These are phyloP conservation scores for Vararia minispora DNA, from an alignment of 768 basidiomycete genomes.

Conservation along the genomic window DNA sequence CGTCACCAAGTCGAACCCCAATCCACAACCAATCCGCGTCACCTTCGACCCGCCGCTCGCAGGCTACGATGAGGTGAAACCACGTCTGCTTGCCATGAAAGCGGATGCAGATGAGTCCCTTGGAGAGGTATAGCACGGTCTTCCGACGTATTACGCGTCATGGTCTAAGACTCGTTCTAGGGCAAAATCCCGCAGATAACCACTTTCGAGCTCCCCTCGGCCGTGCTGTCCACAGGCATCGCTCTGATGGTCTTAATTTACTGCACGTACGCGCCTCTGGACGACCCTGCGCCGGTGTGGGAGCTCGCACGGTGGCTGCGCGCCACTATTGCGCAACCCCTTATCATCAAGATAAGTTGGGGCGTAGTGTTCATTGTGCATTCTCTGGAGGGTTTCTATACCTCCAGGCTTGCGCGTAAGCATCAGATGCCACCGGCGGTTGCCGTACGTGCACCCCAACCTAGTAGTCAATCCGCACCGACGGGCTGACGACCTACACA, in stretches of 20 bases:
- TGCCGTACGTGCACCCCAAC: constrained; percentile 23
- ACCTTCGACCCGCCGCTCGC: constrained; percentile 59
- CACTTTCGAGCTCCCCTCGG: constrained; percentile 37
- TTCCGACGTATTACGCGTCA: background rate
- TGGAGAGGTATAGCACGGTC: constrained; percentile 47
- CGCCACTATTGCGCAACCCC: constrained; percentile 20
- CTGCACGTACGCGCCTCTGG: constrained; percentile 18
- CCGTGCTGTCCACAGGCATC: constrained; percentile 17
- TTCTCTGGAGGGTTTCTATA: constrained; percentile 36
- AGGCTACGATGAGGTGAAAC: constrained; percentile 76
- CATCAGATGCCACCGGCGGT: constrained; percentile 37
- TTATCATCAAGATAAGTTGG: constrained; percentile 23
- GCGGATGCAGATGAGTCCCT: constrained; percentile 67
- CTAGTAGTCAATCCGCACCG: background rate
- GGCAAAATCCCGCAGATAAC: constrained; percentile 41
- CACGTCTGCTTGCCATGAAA: constrained; percentile 71
- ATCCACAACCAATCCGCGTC: constrained; percentile 37
- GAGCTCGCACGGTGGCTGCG: constrained; percentile 23
- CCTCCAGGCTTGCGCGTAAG: constrained; percentile 32
- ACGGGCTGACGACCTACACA: constrained; percentile 17
- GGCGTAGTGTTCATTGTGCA: constrained; percentile 28
- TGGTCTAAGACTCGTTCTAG: constrained; percentile 1
- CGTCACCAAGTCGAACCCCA: constrained; percentile 33
- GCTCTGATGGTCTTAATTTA: constrained; percentile 24
- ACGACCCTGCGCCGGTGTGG: constrained; percentile 12